Evolutionary conservation across 2,329 filamentous ascomycete species (phyloP).

Genomic region (Hirsutella minnesotensis): DNA sequence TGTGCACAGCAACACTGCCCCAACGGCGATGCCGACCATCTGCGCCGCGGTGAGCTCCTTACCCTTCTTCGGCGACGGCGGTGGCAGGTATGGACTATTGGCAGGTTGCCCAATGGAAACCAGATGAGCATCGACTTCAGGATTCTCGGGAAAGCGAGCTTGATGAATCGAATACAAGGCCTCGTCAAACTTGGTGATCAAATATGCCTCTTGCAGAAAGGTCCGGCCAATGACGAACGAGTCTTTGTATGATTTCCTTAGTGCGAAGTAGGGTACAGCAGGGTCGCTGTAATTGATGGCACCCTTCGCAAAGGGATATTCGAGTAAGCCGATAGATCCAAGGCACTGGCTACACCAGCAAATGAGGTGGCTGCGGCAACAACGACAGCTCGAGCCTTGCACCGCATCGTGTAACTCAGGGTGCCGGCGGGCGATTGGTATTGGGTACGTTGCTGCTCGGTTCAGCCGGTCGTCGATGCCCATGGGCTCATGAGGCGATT

Average conservation of each 20-base stretch:
- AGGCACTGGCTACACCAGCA: constrained; percentile 2
- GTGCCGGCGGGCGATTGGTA: neutral
- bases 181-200: constrained; percentile 44
- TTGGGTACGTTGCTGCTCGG: neutral
- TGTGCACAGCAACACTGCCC: constrained; percentile 22
- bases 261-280: constrained; percentile 51
- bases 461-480: neutral
- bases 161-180: constrained; percentile 42
- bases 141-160: constrained; percentile 35
- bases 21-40: constrained; percentile 34
- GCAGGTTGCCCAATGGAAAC: constrained; percentile 28
- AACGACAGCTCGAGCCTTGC: constrained; percentile 1
- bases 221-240: constrained; percentile 51
- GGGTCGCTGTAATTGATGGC: constrained; percentile 31
- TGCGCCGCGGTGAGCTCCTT: constrained; percentile 25
- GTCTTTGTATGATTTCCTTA: constrained; percentile 42
- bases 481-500: constrained; percentile 1
- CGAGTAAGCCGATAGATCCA: constrained; percentile 27
- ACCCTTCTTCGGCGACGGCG: constrained; percentile 10
- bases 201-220: constrained; percentile 59
- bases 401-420: constrained; percentile 6
- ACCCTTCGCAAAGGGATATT: constrained; percentile 34
- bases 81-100: constrained; percentile 35
- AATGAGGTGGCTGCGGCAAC: constrained; percentile 3
- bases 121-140: constrained; percentile 26